Conservation (phyloP, 1,284 basidiomycete genomes). For the Cryptococcus sp. region DNA sequence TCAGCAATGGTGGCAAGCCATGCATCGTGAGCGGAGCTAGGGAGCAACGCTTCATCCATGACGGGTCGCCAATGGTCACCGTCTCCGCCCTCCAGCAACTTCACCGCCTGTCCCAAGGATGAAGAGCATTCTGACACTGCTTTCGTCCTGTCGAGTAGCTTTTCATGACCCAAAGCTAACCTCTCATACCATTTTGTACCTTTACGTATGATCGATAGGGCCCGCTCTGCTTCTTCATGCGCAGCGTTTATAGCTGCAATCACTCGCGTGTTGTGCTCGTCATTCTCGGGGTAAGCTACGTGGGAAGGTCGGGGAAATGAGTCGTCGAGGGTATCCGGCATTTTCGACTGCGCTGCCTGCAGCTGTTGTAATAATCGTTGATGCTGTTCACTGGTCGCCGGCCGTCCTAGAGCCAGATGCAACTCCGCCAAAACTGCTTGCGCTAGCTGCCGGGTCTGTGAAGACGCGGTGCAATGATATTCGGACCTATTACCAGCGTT, state of each 20-base stretch:
- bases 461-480: constrained; percentile 23
- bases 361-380: constrained; percentile 16
- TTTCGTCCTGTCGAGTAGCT: neutral
- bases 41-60: neutral
- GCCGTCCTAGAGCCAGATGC: constrained; percentile 13
- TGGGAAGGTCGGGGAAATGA: constrained; percentile 33
- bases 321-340: constrained; percentile 24
- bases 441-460: constrained; percentile 15
- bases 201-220: constrained; percentile 13
- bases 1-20: too few relatives aligned
- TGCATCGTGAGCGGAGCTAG: constrained; percentile 1
- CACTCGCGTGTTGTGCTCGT: constrained; percentile 23
- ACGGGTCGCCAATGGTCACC: constrained; percentile 15
- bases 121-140: too few relatives aligned
- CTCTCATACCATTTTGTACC: constrained; percentile 31
- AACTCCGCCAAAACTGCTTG: constrained; percentile 18
- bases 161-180: constrained; percentile 18
- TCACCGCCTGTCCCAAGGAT: constrained; percentile 6
- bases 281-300: constrained; percentile 30
- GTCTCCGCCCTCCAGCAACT: neutral
- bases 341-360: neutral
- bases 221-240: constrained; percentile 13
- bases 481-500: constrained; percentile 25
- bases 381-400: constrained; percentile 29
- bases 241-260: constrained; percentile 9